phyloP scores from a whole-genome alignment of 1,139 yeast species.

The Hemisphaericaspora subhashii region DNA sequence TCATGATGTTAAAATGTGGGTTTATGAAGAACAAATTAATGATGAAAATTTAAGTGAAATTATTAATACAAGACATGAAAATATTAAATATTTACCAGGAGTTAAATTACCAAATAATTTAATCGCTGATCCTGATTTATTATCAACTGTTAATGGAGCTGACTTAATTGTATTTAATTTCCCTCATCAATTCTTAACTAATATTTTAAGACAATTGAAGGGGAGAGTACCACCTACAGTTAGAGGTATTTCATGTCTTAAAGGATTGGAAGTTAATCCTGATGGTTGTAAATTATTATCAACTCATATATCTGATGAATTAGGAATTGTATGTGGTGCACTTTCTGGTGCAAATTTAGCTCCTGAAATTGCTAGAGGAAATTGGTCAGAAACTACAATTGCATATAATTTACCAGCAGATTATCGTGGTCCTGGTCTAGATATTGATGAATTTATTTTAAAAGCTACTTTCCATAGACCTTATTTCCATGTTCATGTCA shows the following conservation, averaged over 20 bases:
- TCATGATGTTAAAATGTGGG: constrained; percentile 87
- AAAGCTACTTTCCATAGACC: constrained; percentile 89
- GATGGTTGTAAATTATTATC: constrained; percentile 81
- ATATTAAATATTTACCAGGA: constrained; percentile 83
- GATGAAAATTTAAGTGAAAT: constrained; percentile 80
- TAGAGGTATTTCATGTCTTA: constrained; percentile 89
- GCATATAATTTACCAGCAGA: constrained; percentile 78
- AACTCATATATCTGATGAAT: constrained; percentile 67
- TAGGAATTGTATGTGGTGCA: constrained; percentile 90
- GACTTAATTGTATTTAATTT: constrained; percentile 86
- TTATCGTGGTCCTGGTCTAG: constrained; percentile 69
- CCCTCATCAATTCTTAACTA: constrained; percentile 88
- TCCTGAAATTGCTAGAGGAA: constrained; percentile 88
- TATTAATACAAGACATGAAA: constrained; percentile 83
- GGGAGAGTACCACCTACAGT: constrained; percentile 69
- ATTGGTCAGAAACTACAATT: constrained; percentile 93
- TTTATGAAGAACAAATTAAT: constrained; percentile 73
- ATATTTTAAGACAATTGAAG: constrained; percentile 69
- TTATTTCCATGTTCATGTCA: constrained; percentile 89
- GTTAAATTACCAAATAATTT: constrained; percentile 78
- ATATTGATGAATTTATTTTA: constrained; percentile 66
- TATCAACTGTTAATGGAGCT: constrained; percentile 69
- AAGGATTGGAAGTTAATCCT: constrained; percentile 83
- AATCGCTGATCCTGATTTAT: constrained; percentile 79
- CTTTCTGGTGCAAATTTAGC: constrained; percentile 95